phyloP scores from a whole-genome alignment of 164 flowering plant genomes.

The Berberis thunbergii region DNA sequence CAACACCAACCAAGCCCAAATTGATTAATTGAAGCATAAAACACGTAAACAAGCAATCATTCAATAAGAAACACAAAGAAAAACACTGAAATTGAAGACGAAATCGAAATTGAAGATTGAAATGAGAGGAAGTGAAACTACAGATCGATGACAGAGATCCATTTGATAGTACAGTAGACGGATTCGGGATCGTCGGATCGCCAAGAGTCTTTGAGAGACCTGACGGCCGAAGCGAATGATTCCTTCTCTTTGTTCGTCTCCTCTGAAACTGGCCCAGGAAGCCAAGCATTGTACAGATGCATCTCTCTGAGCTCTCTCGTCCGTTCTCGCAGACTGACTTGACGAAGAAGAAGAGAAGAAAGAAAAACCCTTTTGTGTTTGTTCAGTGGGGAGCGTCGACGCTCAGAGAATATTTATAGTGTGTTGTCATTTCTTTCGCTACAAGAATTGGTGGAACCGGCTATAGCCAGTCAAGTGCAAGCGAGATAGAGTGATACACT shows the following conservation, averaged over 20 bases:
- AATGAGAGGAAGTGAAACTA: conserved; percentile 19
- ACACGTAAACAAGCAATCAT: neutral
- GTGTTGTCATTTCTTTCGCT: too few species aligned
- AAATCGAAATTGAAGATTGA: neutral
- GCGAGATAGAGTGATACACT: too few species aligned
- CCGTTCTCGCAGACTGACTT: neutral
- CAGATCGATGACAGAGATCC: conserved; percentile 86
- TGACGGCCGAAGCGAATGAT: conserved; percentile 54
- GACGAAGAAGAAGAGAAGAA: too few species aligned
- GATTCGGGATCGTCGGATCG: conserved; percentile 70
- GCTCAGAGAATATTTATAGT: too few species aligned
- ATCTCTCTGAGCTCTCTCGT: conserved; percentile 19
- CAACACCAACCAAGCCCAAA: neutral
- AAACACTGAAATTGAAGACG: neutral
- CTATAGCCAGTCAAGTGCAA: too few species aligned
- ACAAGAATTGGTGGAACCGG: too few species aligned
- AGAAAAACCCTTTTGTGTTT: too few species aligned
- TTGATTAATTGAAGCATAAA: neutral
- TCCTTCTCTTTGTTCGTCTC: conserved; percentile 61
- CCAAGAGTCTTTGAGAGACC: conserved; percentile 44
- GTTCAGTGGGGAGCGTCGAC: too few species aligned
- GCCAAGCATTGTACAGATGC: conserved; percentile 99
- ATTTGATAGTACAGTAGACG: conserved; percentile 63
- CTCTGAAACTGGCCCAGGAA: conserved; percentile 91
- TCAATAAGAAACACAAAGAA: neutral